These are phyloP conservation scores for Lagenidium sp. DNA, from an alignment of 352 stramenopile species.

Conservation along the genomic window DNA sequence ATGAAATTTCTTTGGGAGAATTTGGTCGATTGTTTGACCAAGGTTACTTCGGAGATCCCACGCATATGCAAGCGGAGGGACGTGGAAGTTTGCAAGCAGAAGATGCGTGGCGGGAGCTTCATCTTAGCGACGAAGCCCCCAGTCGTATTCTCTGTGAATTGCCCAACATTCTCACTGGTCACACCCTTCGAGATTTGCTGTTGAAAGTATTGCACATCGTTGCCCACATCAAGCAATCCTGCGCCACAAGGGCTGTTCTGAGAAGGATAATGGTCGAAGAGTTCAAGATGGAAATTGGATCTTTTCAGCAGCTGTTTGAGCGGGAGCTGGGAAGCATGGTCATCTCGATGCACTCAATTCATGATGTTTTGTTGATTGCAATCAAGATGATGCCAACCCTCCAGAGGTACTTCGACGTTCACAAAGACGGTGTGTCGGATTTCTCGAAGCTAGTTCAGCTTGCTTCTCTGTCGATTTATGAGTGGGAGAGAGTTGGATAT, in stretches of 20 bases:
- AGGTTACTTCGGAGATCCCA: no score
- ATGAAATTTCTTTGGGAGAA: neutral
- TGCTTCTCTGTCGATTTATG: conserved; percentile 48
- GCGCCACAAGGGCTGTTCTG: conserved; percentile 29
- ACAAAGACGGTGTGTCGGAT: conserved; percentile 46
- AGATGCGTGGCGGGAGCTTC: neutral
- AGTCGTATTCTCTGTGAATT: conserved; percentile 49
- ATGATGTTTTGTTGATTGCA: conserved; percentile 33
- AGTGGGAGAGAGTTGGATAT: conserved; percentile 57
- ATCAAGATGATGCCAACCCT: conserved; percentile 43
- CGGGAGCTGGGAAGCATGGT: conserved; percentile 19
- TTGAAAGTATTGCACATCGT: conserved; percentile 56
- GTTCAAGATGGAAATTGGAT: conserved; percentile 25
- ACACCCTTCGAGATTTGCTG: conserved; percentile 56
- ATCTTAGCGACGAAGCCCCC: conserved; percentile 2
- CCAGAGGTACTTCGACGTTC: conserved; percentile 52
- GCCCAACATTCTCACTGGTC: conserved; percentile 45
- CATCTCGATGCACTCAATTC: conserved; percentile 39
- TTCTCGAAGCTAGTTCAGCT: conserved; percentile 67
- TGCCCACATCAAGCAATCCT: conserved; percentile 58
- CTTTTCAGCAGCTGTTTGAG: conserved; percentile 39
- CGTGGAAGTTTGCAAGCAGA: neutral
- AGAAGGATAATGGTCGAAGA: conserved; percentile 36
- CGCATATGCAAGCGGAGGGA: no score
- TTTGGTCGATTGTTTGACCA: conserved; percentile 12